Evolutionary conservation across 352 stramenopile genomes (phyloP), one percentile per base, ranked within the genome.

Genomic region (Phytophthora kernoviae): DNA sequence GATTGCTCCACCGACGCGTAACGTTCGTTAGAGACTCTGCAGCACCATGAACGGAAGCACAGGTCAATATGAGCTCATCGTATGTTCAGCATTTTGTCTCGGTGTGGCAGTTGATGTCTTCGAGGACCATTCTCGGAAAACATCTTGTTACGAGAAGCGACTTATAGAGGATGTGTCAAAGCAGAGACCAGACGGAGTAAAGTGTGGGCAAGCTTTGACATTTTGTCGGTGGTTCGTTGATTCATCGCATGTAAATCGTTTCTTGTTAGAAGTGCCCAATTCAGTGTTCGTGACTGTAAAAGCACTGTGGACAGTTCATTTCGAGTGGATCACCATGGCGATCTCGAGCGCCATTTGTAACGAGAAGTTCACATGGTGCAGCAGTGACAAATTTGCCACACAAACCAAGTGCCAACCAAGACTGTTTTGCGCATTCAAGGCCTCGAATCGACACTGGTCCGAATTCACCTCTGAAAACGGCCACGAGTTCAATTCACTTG

Each of bases 1-100:
- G 79, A 90, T 43, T 58, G 79, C 45, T 64, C 70, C 18, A 50
- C 44, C 18, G n/a, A 34, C 8, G 34, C 34, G 12, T 41, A 41
- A 30, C 6, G 24, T 30, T 30, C 24, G 24, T 14, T 40, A 4
- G 15, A 40, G 33, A 14, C 33, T 4, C 33, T 45, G n/a, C 11
- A 1, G n/a, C 39, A 21, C 12, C 37, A 43, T 43, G 12, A 45
- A 45, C 18, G 3, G 11, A 17, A 40, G 33, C 33, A 17, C 11
- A 15, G 33, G 4, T 40, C 24, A 30, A 30, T 30, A 3, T 7
- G 24, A 30, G 3, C 24, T 30, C 3, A 30, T 30, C 24, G n/a
- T n/a, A n/a, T n/a, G n/a, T n/a, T n/a, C n/a, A 34, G 30, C 30
- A 42, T 5, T 42, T 42, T 5, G 40, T 62, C 54, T 62, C 54